Conservation (phyloP, 768 basidiomycete genomes). For the Dictyophora rubrovolvata region DNA sequence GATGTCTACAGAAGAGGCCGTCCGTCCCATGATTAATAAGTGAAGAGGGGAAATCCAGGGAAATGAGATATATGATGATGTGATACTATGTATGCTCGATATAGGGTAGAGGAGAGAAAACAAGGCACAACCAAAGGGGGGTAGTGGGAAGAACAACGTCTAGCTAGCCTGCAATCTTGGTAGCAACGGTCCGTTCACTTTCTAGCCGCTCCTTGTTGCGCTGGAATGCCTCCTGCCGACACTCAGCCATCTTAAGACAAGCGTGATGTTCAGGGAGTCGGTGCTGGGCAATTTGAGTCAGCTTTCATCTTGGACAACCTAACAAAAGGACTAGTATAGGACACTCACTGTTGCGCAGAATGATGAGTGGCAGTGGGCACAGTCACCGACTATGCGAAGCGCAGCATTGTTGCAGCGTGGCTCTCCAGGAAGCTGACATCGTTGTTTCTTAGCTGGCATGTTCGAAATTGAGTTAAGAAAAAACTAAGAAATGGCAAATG, state of each 20-base stretch:
- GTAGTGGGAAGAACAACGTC: constrained; percentile 3
- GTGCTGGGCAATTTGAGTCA: constrained; percentile 38
- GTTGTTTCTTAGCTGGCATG: constrained; percentile 75
- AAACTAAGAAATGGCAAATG: not conserved
- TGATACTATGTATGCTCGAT: not conserved
- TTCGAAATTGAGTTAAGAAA: not conserved
- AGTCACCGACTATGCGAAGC: constrained; percentile 76
- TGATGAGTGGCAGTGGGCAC: constrained; percentile 65
- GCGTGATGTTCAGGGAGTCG: constrained; percentile 83
- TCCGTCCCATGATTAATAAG: constrained; percentile 30
- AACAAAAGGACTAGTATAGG: too few relatives aligned
- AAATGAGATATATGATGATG: not conserved
- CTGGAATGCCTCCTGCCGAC: constrained; percentile 80
- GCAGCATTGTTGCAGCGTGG: constrained; percentile 67
- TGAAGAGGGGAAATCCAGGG: constrained; percentile 7
- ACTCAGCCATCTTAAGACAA: constrained; percentile 75
- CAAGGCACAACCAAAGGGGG: too few relatives aligned
- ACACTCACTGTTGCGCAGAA: constrained; percentile 71
- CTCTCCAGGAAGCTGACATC: constrained; percentile 61
- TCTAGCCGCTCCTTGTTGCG: constrained; percentile 82
- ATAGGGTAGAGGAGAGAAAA: not conserved
- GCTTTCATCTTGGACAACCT: not conserved
- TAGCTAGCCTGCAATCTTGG: constrained; percentile 64
- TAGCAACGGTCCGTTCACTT: constrained; percentile 75
- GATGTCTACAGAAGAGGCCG: constrained; percentile 5